Evolutionary conservation across 2,329 filamentous ascomycete species (phyloP), one percentile per base, ranked within the genome.

Genomic region (Cercospora sp.): DNA sequence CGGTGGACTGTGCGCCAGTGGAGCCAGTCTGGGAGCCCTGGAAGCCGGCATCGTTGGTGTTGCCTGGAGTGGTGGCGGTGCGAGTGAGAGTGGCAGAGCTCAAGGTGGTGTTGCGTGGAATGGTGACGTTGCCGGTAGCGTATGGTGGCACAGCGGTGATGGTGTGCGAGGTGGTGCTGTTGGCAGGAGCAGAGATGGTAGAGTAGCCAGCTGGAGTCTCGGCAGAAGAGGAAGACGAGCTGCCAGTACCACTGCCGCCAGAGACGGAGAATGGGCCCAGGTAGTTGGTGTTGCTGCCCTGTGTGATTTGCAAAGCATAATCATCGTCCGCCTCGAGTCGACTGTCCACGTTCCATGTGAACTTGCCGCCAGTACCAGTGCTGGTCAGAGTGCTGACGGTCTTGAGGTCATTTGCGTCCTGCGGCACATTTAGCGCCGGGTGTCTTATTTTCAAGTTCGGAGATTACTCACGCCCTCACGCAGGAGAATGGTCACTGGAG

Each of bases 221-320:
- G 72, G 72, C 63, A 12, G 73, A 64, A 28, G 74, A 70, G 40
- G 77, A 74, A 76, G 74, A 79, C 71, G 66, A 75, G 70, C 69
- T 60, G 59, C 69, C 68, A 30, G 68, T 75, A 49, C 64, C 69
- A 18, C 55, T 61, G 45, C 71, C 72, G 49, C 82, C 82, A 40
- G 79, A 77, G 57, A 87, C 75, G 34, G 75, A 74, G 76, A 89
- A 81, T 32, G 82, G 82, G 55, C 82, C 85, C 57, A 83, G 85
- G 80, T 88, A 89, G 80, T 89, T 89, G 76, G 80, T 74, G 60
- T 80, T 70, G 58, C 78, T 79, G 67, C 81, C 83, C 75, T 88
- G 87, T 13, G 74, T 76, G 78, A 90, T 88, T 77, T 88, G 79
- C 67, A 89, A 83, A 65, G 88, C 87, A 74, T 89, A 89, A 79